Evolutionary conservation across 495 filamentous ascomycete genomes (phyloP).

Genomic region (Rhypophila decipiens): DNA sequence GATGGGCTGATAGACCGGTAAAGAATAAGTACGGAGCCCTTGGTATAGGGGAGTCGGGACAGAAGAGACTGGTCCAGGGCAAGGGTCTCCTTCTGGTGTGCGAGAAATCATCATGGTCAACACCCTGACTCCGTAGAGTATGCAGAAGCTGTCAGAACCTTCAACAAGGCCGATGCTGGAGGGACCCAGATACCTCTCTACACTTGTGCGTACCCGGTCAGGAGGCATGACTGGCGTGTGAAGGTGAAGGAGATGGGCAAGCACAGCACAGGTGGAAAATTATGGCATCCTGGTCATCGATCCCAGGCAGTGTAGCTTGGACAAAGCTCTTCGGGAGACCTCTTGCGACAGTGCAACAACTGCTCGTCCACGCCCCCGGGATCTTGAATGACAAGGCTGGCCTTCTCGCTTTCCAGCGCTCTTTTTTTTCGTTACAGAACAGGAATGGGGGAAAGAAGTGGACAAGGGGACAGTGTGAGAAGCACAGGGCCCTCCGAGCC

Average conservation of each 20-base stretch:
- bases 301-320: constrained; percentile 1
- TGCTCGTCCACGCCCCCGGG: constrained; percentile 19
- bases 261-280: constrained; percentile 10
- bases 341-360: constrained; percentile 2
- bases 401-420: constrained; percentile 15
- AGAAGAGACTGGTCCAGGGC: no score
- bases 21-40: no score
- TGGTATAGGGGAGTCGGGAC: no score
- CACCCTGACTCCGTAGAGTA: no score
- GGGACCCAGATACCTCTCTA: no score
- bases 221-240: no score
- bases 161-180: no score
- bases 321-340: constrained; percentile 1
- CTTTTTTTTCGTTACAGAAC: constrained; percentile 19
- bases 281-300: constrained; percentile 9
- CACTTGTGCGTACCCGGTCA: no score
- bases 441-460: constrained; percentile 11
- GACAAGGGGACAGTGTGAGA: constrained; percentile 22
- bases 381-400: constrained; percentile 15
- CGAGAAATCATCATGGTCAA: no score
- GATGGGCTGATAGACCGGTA: not conserved
- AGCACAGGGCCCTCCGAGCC: constrained; percentile 9
- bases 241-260: no score
- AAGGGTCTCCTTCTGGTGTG: no score
- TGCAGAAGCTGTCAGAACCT: no score